Base-by-base conservation (phyloP, 768 basidiomycete genomes). In the Collybia sordida region DNA sequence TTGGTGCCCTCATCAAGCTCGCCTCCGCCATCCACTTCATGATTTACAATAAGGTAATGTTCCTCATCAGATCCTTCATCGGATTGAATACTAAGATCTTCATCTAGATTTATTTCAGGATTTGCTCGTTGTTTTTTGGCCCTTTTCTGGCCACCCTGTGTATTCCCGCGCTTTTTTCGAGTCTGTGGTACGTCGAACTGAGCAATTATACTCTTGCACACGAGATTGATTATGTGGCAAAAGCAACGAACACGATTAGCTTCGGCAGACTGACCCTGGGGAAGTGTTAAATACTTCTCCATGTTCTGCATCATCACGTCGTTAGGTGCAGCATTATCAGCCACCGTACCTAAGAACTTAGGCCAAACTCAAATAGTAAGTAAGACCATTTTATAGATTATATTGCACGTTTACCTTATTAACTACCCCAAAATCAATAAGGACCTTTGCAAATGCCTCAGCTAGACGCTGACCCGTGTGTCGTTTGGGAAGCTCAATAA, bases 301-400 rank as follows among this genome's bases (percentile, higher is more conserved):
- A 75, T 63, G n/a, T 59, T 37, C 0, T 47, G 42, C 0, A 68
- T 61, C 70, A 79, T 72, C 0, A 45, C 56, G 45, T 72, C 64
- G 44, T 75, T 75, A 7, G 51, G 50, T 0, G 63, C 55, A 2
- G 69, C 69, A 56, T 75, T 74, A 49, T 75, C 66, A n/a, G 25
- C 25, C 4, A 9, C 5, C 9, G 25, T 4, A 4, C 5, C 25
- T 27, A 9, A 4, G 4, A 9, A 27, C 9, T 9, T 27, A 9
- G 25, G 25, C 25, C 25, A 27, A 4, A 27, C 25, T n/a, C n/a
- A n/a, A n/a, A n/a, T n/a, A 27, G 25, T 27, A 27, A 27, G 25
- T 4, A 27, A 4, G 4, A 4, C 25, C 4, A 9, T 27, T 4
- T 4, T 4, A 27, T 9, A 4, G 9, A 27, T 27, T 4, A 4